Evolutionary conservation across 2,329 filamentous ascomycete species (phyloP), one percentile per base, ranked within the genome.

Genomic region (Nemania abortiva): DNA sequence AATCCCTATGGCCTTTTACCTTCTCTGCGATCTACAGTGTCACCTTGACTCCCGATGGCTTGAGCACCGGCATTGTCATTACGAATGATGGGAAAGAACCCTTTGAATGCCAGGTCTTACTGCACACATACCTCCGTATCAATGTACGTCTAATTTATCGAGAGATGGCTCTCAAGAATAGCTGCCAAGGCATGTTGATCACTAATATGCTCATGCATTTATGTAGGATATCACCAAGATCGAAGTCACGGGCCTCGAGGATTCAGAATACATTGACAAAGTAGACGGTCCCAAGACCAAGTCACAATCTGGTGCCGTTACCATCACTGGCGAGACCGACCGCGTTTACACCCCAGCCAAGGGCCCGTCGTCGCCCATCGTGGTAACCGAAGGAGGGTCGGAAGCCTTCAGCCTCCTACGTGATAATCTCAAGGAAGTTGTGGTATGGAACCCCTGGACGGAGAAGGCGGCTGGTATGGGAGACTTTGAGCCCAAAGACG

Each of bases 401-500:
- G 85, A 90, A 15, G 83, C 87, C 59, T 94, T 92, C 83, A 89
- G 90, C 68, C 86, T 98, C 64, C 88, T 91, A 49, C 89, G 96
- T 70, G 94, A 98, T 81, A 95, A 94, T 73, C 86, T 99, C 73
- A 88, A 88, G 70, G 93, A 98, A 74, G 90, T 96, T 18, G 95
- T 98, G 0, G 92, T 98, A 34, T 99, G 96, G 96, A 99, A 99
- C 82, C 96, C 96, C 1, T 98, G 95, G 94, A 86, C 87, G 49
- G 93, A 95, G 72, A 97, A 97, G 84, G 90, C 93, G 1, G 88
- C 90, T 75, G 87, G 87, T 5, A 97, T 97, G 83, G 90, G 85
- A 61, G 96, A 99, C 81, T 98, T 98, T 79, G 88, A 87, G 67
- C 96, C 96, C 58, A 92, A 97, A 78, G 92, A 95, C 63, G 96